phyloP scores from a whole-genome alignment of 2,329 filamentous ascomycete genomes.

The Meredithiella fracta region DNA sequence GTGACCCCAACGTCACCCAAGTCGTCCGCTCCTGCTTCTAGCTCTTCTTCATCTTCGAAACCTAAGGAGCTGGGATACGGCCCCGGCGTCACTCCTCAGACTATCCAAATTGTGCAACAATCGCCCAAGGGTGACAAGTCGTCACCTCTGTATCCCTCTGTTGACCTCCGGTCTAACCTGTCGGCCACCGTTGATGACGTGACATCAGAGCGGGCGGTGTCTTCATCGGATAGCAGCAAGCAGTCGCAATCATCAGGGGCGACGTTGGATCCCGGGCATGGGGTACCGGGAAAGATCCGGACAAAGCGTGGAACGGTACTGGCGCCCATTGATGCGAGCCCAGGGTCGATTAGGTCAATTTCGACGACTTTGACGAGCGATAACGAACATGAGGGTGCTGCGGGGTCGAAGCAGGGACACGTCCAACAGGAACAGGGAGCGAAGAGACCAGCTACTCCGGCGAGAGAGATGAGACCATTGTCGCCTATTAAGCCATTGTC shows the following conservation, averaged over 20 bases:
- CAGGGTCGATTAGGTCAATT: constrained; percentile 13
- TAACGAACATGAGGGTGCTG: constrained; percentile 23
- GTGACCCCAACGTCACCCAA: constrained; percentile 11
- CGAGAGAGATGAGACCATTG: constrained; percentile 37
- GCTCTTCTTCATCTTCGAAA: constrained; percentile 13
- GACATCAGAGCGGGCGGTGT: constrained; percentile 19
- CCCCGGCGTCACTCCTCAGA: not conserved
- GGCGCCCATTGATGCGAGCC: constrained; percentile 13
- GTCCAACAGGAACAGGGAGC: not conserved
- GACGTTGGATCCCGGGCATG: not conserved
- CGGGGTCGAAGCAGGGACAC: too few relatives aligned
- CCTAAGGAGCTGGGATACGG: not conserved
- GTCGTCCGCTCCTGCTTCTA: constrained; percentile 17
- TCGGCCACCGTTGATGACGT: constrained; percentile 5
- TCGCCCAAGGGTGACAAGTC: constrained; percentile 10
- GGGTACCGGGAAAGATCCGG: constrained; percentile 17
- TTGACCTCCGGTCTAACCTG: not conserved
- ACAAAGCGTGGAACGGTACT: constrained; percentile 12
- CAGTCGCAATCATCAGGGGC: constrained; percentile 24
- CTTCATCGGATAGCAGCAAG: constrained; percentile 51
- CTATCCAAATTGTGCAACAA: constrained; percentile 9
- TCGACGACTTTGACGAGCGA: constrained; percentile 31
- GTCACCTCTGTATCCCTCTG: constrained; percentile 6
- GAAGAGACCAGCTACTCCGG: constrained; percentile 5
- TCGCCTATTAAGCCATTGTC: constrained; percentile 52